Base-by-base conservation (phyloP, 2,329 filamentous ascomycete species). In the Pseudocercospora musae region DNA sequence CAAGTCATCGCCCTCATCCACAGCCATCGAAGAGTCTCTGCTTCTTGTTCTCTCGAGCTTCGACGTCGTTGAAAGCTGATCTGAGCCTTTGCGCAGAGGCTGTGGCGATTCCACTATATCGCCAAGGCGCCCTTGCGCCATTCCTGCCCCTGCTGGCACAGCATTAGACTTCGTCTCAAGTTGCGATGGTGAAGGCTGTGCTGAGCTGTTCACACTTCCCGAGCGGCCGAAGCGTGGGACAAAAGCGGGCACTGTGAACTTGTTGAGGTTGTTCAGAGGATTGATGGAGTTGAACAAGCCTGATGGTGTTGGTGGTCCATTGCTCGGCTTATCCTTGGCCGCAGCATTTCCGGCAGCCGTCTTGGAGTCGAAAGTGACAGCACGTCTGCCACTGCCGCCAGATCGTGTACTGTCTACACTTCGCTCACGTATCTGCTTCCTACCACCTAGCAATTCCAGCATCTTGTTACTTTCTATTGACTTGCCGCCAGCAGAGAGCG, bases 341-440 rank as follows among this genome's bases (percentile, higher is more conserved):
- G 61, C 53, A 25, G 67, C 69, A 9, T 46, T 42, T n/a, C 42
- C 27, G 3, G 54, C 56, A 29, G 58, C 57, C 25, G 58, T 62
- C 27, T 67, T 63, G 40, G 50, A 5, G 76, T 76, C 65, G 59
- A 68, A 59, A 21, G 65, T 64, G 48, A 64, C 52, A 53, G 64
- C 53, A 66, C 68, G 49, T 59, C 65, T 88, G 29, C 81, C 81
- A 67, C 85, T 88, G 53, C 83, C 82, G 2, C 79, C 84, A 68
- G 89, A 92, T 58, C 84, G 81, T 13, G 81, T 78, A 70, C 91
- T 96, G 71, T 96, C 92, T 6, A 84, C 84, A 72, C 90, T 96
- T 67, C 86, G 85, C 62, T 96, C 92, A 44, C 92, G 85, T 11
- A 81, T 75, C 42, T 72, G 74, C 62, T 83, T 85, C 25, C 86